A percentile compares a stretch with the other conserved stretches of the same genome.
Evolutionary conservation across 2,329 filamentous ascomycete genomes (phyloP).

Genomic region (Cytospora paraplurivora): DNA sequence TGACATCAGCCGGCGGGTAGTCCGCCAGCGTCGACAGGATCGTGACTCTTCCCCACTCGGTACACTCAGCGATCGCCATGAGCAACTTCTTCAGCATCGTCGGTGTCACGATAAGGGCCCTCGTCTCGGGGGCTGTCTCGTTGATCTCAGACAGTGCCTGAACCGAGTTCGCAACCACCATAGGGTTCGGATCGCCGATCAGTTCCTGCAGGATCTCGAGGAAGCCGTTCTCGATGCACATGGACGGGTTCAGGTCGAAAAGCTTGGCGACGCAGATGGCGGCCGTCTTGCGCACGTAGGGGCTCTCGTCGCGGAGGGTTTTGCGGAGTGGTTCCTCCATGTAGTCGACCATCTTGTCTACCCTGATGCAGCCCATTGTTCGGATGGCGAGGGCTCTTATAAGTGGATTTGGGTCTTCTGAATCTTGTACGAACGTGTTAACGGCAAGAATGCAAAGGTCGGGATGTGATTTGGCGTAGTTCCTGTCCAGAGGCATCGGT

Average conservation of each 20-base stretch:
- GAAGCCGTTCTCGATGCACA: slow-evolving; percentile 97
- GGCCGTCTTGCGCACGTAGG: slow-evolving; percentile 97
- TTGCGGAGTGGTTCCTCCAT: slow-evolving; percentile 98
- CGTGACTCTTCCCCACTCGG: slow-evolving; percentile 95
- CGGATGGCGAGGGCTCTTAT: slow-evolving; percentile 93
- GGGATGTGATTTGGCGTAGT: slow-evolving; percentile 98
- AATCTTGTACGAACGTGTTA: slow-evolving; percentile 98
- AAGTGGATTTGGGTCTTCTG: slow-evolving; percentile 95
- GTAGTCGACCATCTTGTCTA: slow-evolving; percentile 99
- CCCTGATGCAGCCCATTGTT: slow-evolving; percentile 97
- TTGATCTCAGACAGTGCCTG: slow-evolving; percentile 89
- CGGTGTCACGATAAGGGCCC: slow-evolving; percentile 79
- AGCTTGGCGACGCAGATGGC: slow-evolving; percentile 98
- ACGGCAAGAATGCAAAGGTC: slow-evolving; percentile 98
- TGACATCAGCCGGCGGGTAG: slow-evolving; percentile 83
- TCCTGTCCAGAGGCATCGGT: slow-evolving; percentile 58
- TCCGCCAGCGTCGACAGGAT: slow-evolving; percentile 88
- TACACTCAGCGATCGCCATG: slow-evolving; percentile 96
- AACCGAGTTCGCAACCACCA: slow-evolving; percentile 98
- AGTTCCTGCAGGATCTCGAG: slow-evolving; percentile 90
- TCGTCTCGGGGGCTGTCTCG: slow-evolving; percentile 88
- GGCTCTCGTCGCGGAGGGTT: slow-evolving; percentile 94
- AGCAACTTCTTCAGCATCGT: slow-evolving; percentile 90
- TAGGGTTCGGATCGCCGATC: slow-evolving; percentile 96
- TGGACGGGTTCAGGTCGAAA: slow-evolving; percentile 87